Evolutionary conservation across 305 asterid species (phyloP), one percentile per base, ranked within the genome.

Genomic region (Ajuga reptans): DNA sequence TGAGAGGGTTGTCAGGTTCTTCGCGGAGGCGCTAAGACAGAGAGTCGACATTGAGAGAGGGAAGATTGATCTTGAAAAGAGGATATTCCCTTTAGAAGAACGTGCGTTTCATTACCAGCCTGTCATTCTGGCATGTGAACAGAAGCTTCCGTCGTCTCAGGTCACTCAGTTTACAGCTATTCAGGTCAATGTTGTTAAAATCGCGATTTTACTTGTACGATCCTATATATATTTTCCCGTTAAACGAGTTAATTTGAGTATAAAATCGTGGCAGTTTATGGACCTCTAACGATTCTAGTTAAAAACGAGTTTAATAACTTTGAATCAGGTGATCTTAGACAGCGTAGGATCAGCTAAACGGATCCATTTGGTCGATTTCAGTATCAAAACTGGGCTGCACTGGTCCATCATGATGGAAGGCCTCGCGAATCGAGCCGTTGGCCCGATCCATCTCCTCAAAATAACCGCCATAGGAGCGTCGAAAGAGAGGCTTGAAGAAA

Each of bases 381-480:
- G 74, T 4, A 70, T 83, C 60, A 64, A 31, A 17, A 77, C 50
- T 6, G 87, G 83, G 6, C 0, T 53, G 24, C 83, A 77, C 6
- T 73, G 72, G 72, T 58, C 77, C 7, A 52, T 80, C 31, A 6
- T 78, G 45, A 78, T 78, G 72, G 82, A 83, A 43, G 73, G 74
- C 34, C 74, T 77, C 9, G 75, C 81, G 0, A 51, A 52, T 15
- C 61, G 59, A 1, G 27, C 39, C 6, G 54, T 74, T 54, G 14
- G 45, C 21, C 45, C 58, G 3, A 51, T 75, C 39, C 73, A 74
- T 43, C 61, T 43, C 24, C 74, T 79, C 39, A 79, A 72, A 59
- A 72, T 82, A 15, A 79, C 77, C 0, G 81, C 87, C 2, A 51
- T 80, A 4, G 83, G 86, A 60, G 59, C 71, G 11, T 71, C 77